Percentiles rank a stretch among this genome's conserved stretches.
phyloP scores from a whole-genome alignment of 169 alveolate species.

The Plasmodium cynomolgi region DNA sequence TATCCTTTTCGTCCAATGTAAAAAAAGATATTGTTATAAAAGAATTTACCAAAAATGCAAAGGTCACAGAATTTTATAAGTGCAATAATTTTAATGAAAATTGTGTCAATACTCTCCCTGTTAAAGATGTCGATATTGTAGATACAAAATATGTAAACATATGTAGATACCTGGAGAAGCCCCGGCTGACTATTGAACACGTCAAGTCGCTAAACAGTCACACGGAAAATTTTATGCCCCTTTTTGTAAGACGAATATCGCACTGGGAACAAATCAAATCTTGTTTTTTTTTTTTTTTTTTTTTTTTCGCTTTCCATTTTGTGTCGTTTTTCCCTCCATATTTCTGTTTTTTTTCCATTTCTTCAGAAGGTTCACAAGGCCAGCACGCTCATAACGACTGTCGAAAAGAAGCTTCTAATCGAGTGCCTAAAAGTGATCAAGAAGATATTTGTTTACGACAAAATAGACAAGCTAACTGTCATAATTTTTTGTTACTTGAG shows the following conservation, averaged over 20 bases:
- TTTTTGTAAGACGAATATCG: conserved; percentile 39
- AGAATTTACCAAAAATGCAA: conserved; percentile 60
- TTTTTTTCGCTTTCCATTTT: background rate
- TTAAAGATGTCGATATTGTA: conserved; percentile 12
- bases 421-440: conserved; percentile 71
- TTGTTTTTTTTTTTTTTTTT: conserved; percentile 5
- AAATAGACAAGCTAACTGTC: conserved; percentile 51
- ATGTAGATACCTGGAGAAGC: conserved; percentile 45
- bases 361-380: conserved; percentile 40
- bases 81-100: conserved; percentile 34
- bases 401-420: conserved; percentile 52
- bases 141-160: conserved; percentile 61
- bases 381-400: conserved; percentile 50
- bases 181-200: conserved; percentile 49
- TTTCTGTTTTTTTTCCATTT: background rate
- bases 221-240: conserved; percentile 40
- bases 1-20: conserved; percentile 28
- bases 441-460: conserved; percentile 44
- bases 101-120: conserved; percentile 6
- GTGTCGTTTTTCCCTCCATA: background rate
- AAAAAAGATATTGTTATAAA: conserved; percentile 64
- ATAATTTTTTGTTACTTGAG: conserved; percentile 65
- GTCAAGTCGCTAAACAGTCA: conserved; percentile 55
- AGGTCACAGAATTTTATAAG: conserved; percentile 53
- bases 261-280: background rate